Evolutionary conservation across 441 rosid species (phyloP).

Genomic region (Capsella rubella): DNA sequence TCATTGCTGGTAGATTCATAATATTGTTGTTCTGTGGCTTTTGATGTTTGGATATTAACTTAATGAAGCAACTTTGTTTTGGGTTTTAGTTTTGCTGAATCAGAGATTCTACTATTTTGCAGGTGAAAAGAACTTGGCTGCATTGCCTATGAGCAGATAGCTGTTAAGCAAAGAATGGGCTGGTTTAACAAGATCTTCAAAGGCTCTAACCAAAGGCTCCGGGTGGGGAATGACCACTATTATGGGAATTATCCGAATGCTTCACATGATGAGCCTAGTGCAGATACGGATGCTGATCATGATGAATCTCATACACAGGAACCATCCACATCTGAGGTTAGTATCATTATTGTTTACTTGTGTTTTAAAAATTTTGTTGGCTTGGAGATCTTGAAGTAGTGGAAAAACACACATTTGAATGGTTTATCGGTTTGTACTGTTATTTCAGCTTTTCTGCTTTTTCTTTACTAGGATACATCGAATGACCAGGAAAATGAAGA

Average conservation of each 20-base stretch:
- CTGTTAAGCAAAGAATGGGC: constrained; percentile 57
- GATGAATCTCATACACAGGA: constrained; percentile 47
- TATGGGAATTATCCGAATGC: constrained; percentile 50
- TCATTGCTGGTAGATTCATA: constrained; percentile 10
- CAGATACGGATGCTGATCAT: constrained; percentile 41
- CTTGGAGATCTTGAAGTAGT: neutral
- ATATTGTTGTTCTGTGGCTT: neutral
- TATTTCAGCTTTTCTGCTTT: constrained; percentile 11
- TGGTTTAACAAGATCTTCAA: constrained; percentile 92
- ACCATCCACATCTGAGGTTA: constrained; percentile 79
- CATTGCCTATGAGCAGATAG: constrained; percentile 60
- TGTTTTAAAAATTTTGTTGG: neutral
- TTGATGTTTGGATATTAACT: constrained; percentile 26
- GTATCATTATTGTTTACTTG: constrained; percentile 9
- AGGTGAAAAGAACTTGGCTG: constrained; percentile 42
- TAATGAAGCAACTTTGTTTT: constrained; percentile 1
- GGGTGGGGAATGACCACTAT: constrained; percentile 59
- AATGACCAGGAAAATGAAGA: constrained; percentile 74
- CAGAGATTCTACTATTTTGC: constrained; percentile 37
- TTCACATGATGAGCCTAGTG: constrained; percentile 39
- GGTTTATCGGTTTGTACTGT: neutral
- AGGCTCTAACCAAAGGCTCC: constrained; percentile 66
- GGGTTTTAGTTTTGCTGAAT: constrained; percentile 11
- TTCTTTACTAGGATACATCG: constrained; percentile 55
- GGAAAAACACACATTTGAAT: neutral